Percentiles rank a stretch among this genome's conserved stretches.
Conservation (phyloP, 2,329 filamentous ascomycete species). For the Arthrinium phaeospermum region DNA sequence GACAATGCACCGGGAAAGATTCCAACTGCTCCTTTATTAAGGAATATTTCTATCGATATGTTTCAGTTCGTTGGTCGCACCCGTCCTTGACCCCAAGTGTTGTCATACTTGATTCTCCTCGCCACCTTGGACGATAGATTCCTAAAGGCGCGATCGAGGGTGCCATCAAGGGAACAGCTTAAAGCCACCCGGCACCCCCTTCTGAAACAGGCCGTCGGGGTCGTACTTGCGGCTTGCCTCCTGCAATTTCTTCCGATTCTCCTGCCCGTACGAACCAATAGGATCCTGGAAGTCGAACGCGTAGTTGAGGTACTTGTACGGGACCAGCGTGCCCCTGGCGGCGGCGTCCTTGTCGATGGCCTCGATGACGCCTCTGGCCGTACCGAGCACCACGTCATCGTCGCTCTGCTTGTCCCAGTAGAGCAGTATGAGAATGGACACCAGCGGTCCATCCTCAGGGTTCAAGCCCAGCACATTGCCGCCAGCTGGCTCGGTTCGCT, state of each 20-base stretch:
- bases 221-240: slow-evolving; percentile 44
- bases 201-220: slow-evolving; percentile 42
- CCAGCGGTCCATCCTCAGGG: neutral
- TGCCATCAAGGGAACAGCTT: slow-evolving; percentile 34
- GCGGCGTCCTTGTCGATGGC: slow-evolving; percentile 5
- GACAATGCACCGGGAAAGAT: too few relatives aligned
- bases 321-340: neutral
- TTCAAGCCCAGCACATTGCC: slow-evolving; percentile 18
- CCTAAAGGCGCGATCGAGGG: too few relatives aligned
- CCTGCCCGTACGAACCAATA: slow-evolving; percentile 45
- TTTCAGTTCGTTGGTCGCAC: too few relatives aligned
- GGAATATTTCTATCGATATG: too few relatives aligned
- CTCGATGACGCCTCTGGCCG: neutral
- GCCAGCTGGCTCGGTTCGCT: neutral
- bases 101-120: too few relatives aligned
- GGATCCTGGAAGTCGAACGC: slow-evolving; percentile 48
- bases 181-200: slow-evolving; percentile 46
- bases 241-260: slow-evolving; percentile 43
- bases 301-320: slow-evolving; percentile 48
- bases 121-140: too few relatives aligned
- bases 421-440: slow-evolving; percentile 1
- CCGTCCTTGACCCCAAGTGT: too few relatives aligned
- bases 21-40: too few relatives aligned
- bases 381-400: neutral
- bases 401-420: slow-evolving; percentile 11